Evolutionary conservation across 306 rosid species (phyloP).

Genomic region (Delonix regia): DNA sequence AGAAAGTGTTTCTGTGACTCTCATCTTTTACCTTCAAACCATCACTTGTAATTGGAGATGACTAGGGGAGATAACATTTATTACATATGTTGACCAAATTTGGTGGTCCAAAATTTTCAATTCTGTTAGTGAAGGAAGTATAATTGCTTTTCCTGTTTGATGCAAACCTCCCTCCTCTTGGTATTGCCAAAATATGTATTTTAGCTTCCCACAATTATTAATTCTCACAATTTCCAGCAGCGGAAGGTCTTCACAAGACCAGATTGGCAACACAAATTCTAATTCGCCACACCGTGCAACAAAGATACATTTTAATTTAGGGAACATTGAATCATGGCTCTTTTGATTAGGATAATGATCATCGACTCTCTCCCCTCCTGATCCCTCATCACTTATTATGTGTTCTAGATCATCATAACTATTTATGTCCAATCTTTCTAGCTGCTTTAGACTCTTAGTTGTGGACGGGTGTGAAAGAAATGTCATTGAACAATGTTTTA

Average conservation of each 20-base stretch:
- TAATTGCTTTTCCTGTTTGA: not conserved
- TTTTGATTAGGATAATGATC: not conserved
- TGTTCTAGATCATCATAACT: not conserved
- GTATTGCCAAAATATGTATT: slow-evolving; percentile 25
- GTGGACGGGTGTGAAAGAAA: not conserved
- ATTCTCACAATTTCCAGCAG: slow-evolving; percentile 21
- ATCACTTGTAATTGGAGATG: not conserved
- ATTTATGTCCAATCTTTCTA: not conserved
- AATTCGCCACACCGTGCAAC: slow-evolving; percentile 4
- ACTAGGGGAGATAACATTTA: not conserved
- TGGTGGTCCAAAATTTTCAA: not conserved
- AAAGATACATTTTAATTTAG: slow-evolving; percentile 20
- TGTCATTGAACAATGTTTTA: not conserved
- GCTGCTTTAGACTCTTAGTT: slow-evolving; percentile 16
- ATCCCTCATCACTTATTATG: slow-evolving; percentile 7
- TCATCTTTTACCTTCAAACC: not conserved
- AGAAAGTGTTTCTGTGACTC: not conserved
- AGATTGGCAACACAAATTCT: slow-evolving; percentile 28
- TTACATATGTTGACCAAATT: not conserved
- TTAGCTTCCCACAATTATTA: not conserved
- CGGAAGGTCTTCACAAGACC: slow-evolving; percentile 22
- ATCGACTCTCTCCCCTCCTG: not conserved
- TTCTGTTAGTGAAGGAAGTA: not conserved
- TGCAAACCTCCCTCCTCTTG: not conserved
- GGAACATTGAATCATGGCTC: slow-evolving; percentile 25